Evolutionary conservation across 495 filamentous ascomycete species (phyloP).

Genomic region (Usnea hakonensis): DNA sequence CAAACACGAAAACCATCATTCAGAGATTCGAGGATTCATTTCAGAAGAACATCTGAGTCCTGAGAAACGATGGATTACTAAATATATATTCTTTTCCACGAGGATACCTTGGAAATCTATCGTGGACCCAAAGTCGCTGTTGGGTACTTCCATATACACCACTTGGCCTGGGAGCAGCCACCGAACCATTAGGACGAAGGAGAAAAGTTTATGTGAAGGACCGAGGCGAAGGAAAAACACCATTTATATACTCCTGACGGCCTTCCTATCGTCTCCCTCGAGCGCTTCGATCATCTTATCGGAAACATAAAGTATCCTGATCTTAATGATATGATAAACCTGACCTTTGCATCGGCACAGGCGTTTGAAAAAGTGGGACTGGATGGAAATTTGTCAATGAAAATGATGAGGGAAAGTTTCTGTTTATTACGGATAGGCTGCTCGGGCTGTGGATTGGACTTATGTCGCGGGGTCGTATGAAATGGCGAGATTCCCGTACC

Average conservation of each 20-base stretch:
- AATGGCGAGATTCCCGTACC: slow-evolving; percentile 18
- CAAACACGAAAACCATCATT: too few relatives aligned
- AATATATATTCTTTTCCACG: too few relatives aligned
- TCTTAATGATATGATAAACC: slow-evolving; percentile 24
- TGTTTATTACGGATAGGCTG: slow-evolving; percentile 30
- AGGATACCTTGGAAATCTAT: too few relatives aligned
- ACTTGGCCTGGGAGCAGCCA: too few relatives aligned
- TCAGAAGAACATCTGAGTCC: too few relatives aligned
- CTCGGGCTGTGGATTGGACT: slow-evolving; percentile 25
- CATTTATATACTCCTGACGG: slow-evolving; percentile 28
- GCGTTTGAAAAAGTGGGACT: slow-evolving; percentile 24
- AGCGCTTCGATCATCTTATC: slow-evolving; percentile 28
- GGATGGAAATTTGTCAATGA: slow-evolving; percentile 29
- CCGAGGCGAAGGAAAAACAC: too few relatives aligned
- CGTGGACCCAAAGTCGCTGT: too few relatives aligned
- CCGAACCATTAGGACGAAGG: too few relatives aligned
- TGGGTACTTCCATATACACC: too few relatives aligned
- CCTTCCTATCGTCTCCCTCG: slow-evolving; percentile 28
- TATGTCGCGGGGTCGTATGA: slow-evolving; percentile 31
- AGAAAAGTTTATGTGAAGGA: too few relatives aligned
- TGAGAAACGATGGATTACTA: too few relatives aligned
- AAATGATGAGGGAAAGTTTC: slow-evolving; percentile 20
- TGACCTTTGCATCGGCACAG: slow-evolving; percentile 24
- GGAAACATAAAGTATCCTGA: slow-evolving; percentile 29
- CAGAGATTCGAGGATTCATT: too few relatives aligned